phyloP scores from a whole-genome alignment of 768 basidiomycete species.

The Mycena sanguinolenta region DNA sequence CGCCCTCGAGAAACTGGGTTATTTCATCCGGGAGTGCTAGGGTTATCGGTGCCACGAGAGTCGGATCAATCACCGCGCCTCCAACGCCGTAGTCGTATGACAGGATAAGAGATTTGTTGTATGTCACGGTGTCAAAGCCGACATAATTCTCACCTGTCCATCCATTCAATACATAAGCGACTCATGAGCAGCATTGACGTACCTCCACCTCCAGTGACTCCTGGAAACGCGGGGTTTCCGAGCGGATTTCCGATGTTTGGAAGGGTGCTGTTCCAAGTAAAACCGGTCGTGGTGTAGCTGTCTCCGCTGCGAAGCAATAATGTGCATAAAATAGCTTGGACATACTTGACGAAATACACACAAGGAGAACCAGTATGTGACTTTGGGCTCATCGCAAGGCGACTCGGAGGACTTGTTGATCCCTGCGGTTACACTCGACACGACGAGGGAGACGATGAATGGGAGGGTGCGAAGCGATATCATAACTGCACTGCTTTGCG shows the following conservation, averaged over 20 bases:
- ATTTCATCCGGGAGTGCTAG: conserved; percentile 72
- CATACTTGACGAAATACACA: not conserved
- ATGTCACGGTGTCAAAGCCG: conserved; percentile 62
- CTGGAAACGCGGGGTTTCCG: conserved; percentile 56
- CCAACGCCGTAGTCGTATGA: conserved; percentile 79
- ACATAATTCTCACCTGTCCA: conserved; percentile 69
- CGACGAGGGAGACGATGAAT: not conserved
- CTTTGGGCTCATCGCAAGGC: not conserved
- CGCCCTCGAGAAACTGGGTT: conserved; percentile 64
- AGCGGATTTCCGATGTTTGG: conserved; percentile 51
- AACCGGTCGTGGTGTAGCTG: conserved; percentile 54
- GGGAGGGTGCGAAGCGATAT: conserved; percentile 2
- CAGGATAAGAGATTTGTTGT: conserved; percentile 67
- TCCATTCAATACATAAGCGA: conserved; percentile 52
- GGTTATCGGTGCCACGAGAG: conserved; percentile 68
- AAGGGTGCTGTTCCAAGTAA: conserved; percentile 40
- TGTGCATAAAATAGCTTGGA: not conserved
- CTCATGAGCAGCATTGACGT: conserved; percentile 59
- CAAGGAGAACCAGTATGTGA: conserved; percentile 36
- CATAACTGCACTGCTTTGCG: not conserved
- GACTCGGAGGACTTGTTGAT: not conserved
- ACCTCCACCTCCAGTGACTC: conserved; percentile 45
- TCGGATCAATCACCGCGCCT: conserved; percentile 73
- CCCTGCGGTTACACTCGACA: not conserved
- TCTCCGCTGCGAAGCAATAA: conserved; percentile 45